Conservation (phyloP, 2,329 filamentous ascomycete genomes). For the Trichoderma breve region DNA sequence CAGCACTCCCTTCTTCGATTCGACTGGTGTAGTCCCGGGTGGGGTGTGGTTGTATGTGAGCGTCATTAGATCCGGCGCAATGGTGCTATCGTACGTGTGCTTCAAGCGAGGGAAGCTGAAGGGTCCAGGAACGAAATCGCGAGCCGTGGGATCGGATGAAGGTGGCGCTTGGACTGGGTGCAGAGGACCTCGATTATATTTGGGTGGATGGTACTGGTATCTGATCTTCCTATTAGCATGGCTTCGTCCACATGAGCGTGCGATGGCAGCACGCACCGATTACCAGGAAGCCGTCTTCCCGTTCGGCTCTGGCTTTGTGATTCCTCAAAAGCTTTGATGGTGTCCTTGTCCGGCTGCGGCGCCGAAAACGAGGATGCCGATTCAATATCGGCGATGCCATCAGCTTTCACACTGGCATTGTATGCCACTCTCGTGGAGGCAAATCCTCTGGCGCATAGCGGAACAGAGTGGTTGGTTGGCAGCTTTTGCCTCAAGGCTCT, state of each 20-base stretch:
- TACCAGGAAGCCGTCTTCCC: conserved; percentile 44
- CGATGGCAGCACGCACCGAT: conserved; percentile 39
- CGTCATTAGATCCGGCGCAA: conserved; percentile 84
- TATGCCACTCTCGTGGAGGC: conserved; percentile 45
- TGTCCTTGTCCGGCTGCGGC: conserved; percentile 40
- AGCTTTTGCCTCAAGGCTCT: conserved; percentile 33
- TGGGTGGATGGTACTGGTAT: conserved; percentile 92
- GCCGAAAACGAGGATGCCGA: conserved; percentile 47
- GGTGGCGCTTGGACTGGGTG: conserved; percentile 91
- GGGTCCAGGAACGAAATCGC: conserved; percentile 84
- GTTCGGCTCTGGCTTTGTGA: conserved; percentile 37
- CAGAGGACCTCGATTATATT: conserved; percentile 89
- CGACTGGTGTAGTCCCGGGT: conserved; percentile 63
- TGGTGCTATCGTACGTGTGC: conserved; percentile 85
- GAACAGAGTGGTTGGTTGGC: conserved; percentile 27
- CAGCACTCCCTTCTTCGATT: conserved; percentile 60
- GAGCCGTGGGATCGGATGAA: conserved; percentile 80
- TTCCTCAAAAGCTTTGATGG: conserved; percentile 42
- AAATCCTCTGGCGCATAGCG: conserved; percentile 39
- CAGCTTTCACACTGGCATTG: conserved; percentile 29
- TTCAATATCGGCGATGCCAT: conserved; percentile 50
- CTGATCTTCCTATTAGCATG: conserved; percentile 43
- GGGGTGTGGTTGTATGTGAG: conserved; percentile 84
- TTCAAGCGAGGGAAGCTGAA: conserved; percentile 84
- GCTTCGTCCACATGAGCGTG: neutral